phyloP scores from a whole-genome alignment of 202 grass and related monocot genomes.

The Dendrocalamus latiflorus region DNA sequence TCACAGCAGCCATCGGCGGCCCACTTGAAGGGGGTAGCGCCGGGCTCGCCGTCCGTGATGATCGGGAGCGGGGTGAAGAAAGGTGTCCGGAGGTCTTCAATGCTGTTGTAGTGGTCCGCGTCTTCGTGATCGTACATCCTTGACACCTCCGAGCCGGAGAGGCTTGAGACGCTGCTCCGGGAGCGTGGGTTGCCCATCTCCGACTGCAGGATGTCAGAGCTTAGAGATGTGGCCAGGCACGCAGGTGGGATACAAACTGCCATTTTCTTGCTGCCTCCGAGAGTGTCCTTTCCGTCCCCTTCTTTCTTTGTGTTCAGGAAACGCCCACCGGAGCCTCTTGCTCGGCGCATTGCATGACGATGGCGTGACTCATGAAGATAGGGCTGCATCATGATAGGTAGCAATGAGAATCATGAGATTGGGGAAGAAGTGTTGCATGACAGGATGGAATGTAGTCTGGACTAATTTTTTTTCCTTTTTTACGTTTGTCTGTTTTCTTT shows the following conservation, averaged over 20 bases:
- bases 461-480: too few species aligned
- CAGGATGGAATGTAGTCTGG: neutral
- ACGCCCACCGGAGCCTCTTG: slow-evolving; percentile 66
- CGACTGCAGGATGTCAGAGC: slow-evolving; percentile 30
- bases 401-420: neutral
- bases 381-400: slow-evolving; percentile 36
- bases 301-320: slow-evolving; percentile 87
- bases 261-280: neutral
- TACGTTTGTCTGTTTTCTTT: too few species aligned
- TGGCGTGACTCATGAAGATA: too few species aligned
- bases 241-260: neutral
- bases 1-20: slow-evolving; percentile 59
- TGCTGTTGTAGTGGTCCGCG: slow-evolving; percentile 28
- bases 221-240: slow-evolving; percentile 13
- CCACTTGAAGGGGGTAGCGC: slow-evolving; percentile 55
- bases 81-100: slow-evolving; percentile 44
- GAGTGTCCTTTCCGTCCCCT: neutral
- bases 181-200: slow-evolving; percentile 31
- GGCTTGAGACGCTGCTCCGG: slow-evolving; percentile 41
- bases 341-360: slow-evolving; percentile 84
- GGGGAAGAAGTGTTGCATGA: neutral
- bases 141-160: slow-evolving; percentile 66
- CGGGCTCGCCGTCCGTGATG: slow-evolving; percentile 52
- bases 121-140: slow-evolving; percentile 48
- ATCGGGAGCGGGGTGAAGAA: slow-evolving; percentile 61